These are phyloP conservation scores for Triticum monococcum DNA, from an alignment of 176 grass and related monocot genomes.

Conservation along the genomic window DNA sequence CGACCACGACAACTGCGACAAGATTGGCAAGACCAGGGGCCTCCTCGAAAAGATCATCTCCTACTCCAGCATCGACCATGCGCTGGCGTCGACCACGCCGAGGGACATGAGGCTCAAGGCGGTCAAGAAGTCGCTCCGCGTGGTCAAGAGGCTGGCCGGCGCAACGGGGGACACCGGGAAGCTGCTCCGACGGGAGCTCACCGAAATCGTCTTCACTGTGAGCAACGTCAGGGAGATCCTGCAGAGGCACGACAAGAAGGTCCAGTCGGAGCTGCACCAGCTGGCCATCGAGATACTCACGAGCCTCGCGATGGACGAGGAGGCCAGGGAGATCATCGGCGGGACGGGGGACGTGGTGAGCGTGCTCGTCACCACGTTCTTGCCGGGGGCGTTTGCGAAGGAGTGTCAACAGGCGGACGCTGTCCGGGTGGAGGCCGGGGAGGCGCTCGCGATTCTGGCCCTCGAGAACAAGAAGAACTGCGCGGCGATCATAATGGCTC, in stretches of 20 bases:
- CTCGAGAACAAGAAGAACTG: constrained; percentile 62
- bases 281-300: constrained; percentile 63
- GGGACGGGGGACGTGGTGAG: constrained; percentile 56
- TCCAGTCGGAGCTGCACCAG: constrained; percentile 25
- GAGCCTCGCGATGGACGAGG: constrained; percentile 69
- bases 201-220: constrained; percentile 55
- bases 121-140: constrained; percentile 57
- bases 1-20: constrained; percentile 70
- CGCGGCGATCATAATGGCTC: constrained; percentile 41
- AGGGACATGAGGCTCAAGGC: constrained; percentile 32
- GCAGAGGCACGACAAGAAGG: constrained; percentile 9
- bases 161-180: constrained; percentile 48
- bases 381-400: neutral
- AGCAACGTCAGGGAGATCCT: constrained; percentile 67
- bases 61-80: constrained; percentile 36
- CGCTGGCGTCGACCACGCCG: neutral
- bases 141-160: constrained; percentile 66
- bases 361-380: constrained; percentile 52
- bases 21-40: constrained; percentile 56
- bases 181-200: constrained; percentile 53
- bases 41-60: constrained; percentile 68
- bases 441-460: constrained; percentile 65
- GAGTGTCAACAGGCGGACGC: neutral
- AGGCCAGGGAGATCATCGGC: constrained; percentile 55
- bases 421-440: constrained; percentile 58